A percentile compares a stretch with the other conserved stretches of the same genome.
phyloP scores from a whole-genome alignment of 768 basidiomycete genomes.

The Saitozyma podzolica region DNA sequence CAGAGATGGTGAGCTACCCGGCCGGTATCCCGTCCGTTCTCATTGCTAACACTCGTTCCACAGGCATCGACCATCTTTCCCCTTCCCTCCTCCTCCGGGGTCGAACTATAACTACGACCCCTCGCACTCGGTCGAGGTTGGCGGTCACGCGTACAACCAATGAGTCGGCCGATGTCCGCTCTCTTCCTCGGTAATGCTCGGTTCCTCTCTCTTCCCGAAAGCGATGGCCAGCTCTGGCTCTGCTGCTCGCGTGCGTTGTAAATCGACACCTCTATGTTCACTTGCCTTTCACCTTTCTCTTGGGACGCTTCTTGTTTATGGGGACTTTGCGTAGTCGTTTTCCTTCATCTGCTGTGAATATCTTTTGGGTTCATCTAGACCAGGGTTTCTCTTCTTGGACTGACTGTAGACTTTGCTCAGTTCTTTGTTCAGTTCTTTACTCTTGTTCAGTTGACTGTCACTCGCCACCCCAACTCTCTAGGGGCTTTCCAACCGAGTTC shows the following conservation, averaged over 20 bases:
- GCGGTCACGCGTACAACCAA: conserved; percentile 19
- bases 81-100: conserved; percentile 44
- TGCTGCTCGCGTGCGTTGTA: not conserved
- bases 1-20: conserved; percentile 36
- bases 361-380: no score
- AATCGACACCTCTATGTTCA: not conserved
- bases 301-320: not conserved
- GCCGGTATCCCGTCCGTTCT: not conserved
- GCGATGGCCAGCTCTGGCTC: not conserved
- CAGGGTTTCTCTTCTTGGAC: no score
- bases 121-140: conserved; percentile 14
- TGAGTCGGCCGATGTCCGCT: not conserved
- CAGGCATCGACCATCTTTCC: conserved; percentile 52
- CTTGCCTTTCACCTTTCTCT: not conserved
- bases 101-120: conserved; percentile 31
- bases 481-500: no score
- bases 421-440: no score
- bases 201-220: no score
- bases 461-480: no score
- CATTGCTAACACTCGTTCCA: not conserved
- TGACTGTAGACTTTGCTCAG: no score
- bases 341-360: no score
- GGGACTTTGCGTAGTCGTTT: no score
- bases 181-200: not conserved
- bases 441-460: no score